These are phyloP conservation scores for Petunia hybrid DNA, from an alignment of 305 asterid genomes.

Conservation along the genomic window DNA sequence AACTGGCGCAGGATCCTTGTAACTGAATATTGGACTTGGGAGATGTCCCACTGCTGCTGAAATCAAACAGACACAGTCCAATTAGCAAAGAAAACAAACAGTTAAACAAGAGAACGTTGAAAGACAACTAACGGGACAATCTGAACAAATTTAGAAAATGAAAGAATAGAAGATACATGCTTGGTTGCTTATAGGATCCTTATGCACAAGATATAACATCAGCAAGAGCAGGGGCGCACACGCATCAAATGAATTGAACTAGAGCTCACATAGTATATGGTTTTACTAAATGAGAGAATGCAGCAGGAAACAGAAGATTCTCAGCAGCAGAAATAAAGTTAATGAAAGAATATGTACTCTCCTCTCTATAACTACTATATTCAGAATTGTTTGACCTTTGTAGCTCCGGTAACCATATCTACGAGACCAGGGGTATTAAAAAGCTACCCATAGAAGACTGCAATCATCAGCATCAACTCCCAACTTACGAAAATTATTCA, in stretches of 20 bases:
- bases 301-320: background rate
- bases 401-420: background rate
- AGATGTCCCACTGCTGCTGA: slow-evolving; percentile 30
- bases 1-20: background rate
- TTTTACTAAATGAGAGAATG: background rate
- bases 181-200: background rate
- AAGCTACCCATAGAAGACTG: background rate
- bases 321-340: background rate
- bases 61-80: background rate
- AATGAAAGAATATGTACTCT: background rate
- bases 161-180: background rate
- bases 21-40: slow-evolving; percentile 5
- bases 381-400: background rate
- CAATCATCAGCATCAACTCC: background rate
- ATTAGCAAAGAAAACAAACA: background rate
- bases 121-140: background rate
- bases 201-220: background rate
- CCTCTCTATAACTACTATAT: background rate
- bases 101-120: background rate
- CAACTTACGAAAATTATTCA: background rate
- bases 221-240: too few species aligned
- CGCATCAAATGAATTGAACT: too few species aligned
- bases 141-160: background rate
- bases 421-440: background rate
- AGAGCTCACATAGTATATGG: too few species aligned